phyloP scores from a whole-genome alignment of 2,329 filamentous ascomycete species.

The Cytospora leucostoma region DNA sequence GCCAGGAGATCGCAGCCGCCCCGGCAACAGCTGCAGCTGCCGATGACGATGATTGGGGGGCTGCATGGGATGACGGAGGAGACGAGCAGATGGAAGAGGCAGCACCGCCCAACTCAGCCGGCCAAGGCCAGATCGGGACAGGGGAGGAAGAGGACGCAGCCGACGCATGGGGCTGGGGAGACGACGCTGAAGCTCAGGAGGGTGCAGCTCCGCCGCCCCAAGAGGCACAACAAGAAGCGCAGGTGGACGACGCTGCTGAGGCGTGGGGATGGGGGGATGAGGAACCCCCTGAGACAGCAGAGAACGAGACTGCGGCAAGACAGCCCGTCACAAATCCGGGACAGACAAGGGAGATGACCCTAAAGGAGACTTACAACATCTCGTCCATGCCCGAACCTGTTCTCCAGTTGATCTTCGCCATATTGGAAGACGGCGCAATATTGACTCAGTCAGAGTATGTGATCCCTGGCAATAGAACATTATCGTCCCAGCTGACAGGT shows the following conservation, averaged over 20 bases:
- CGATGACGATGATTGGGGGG: slow-evolving; percentile 69
- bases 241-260: slow-evolving; percentile 52
- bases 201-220: slow-evolving; percentile 30
- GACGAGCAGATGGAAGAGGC: slow-evolving; percentile 38
- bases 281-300: slow-evolving; percentile 46
- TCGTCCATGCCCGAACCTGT: slow-evolving; percentile 85
- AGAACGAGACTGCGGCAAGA: slow-evolving; percentile 26
- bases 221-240: slow-evolving; percentile 25
- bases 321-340: slow-evolving; percentile 29
- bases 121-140: slow-evolving; percentile 31
- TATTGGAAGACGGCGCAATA: slow-evolving; percentile 62
- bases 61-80: slow-evolving; percentile 76
- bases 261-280: slow-evolving; percentile 87
- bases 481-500: slow-evolving; percentile 22
- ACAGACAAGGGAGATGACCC: slow-evolving; percentile 65
- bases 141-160: slow-evolving; percentile 39
- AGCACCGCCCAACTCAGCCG: slow-evolving; percentile 21
- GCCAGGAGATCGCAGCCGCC: slow-evolving; percentile 61
- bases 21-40: slow-evolving; percentile 38
- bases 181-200: slow-evolving; percentile 35
- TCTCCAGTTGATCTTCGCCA: slow-evolving; percentile 62
- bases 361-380: slow-evolving; percentile 85
- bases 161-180: slow-evolving; percentile 42
- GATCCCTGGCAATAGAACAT: neutral
- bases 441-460: slow-evolving; percentile 54